Conservation (phyloP, 2,329 filamentous ascomycete species). For the Cytospora mali region DNA sequence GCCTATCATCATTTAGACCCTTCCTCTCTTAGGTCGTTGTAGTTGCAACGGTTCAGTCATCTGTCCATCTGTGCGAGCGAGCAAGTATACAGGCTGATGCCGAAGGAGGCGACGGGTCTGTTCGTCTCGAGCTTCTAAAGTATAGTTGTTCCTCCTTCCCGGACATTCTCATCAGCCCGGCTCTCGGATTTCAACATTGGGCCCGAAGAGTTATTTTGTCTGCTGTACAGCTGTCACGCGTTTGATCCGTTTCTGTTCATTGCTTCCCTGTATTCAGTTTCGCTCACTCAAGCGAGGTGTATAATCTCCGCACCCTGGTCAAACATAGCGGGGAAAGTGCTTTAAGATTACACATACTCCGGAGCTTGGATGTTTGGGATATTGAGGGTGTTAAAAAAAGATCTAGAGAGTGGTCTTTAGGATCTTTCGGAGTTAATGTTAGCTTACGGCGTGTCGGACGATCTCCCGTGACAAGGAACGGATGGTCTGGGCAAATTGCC, state of each 20-base stretch:
- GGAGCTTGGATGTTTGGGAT: slow-evolving; percentile 5
- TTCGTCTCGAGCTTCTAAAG: background rate
- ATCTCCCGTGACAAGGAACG: slow-evolving; percentile 8
- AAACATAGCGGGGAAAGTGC: background rate
- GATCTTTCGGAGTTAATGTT: slow-evolving; percentile 13
- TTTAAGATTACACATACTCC: slow-evolving; percentile 2
- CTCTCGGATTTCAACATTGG: background rate
- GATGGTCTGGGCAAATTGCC: slow-evolving; percentile 7
- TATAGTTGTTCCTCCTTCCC: background rate
- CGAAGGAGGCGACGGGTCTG: background rate
- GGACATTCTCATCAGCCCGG: background rate
- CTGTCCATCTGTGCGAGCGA: slow-evolving; percentile 12
- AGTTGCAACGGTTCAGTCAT: slow-evolving; percentile 5
- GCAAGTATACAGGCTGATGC: slow-evolving; percentile 7
- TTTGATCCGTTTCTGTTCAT: background rate
- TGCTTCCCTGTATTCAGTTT: background rate
- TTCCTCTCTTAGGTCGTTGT: slow-evolving; percentile 4
- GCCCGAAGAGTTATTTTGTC: too few relatives aligned
- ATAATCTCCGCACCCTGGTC: background rate
- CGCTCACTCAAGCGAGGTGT: background rate
- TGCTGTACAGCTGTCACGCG: background rate
- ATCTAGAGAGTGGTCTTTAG: slow-evolving; percentile 1
- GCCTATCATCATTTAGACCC: slow-evolving; percentile 5
- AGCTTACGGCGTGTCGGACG: slow-evolving; percentile 5
- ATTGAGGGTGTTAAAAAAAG: background rate